Evolutionary conservation across 371 early-diverging fungal species (phyloP).

Genomic region (Cokeromyces recurvatus): DNA sequence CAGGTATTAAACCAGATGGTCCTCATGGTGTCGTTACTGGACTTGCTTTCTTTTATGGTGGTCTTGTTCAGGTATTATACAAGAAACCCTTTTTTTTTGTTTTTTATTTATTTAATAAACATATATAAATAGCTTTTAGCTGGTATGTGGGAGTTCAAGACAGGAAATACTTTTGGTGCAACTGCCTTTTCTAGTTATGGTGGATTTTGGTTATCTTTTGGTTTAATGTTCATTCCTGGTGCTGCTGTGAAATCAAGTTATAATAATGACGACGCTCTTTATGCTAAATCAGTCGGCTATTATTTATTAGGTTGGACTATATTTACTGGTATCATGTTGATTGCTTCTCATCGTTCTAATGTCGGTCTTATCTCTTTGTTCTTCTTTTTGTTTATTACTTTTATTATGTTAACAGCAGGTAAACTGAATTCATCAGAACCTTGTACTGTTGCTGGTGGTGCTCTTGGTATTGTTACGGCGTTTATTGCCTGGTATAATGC

Average conservation of each 20-base stretch:
- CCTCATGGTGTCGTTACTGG: constrained; percentile 59
- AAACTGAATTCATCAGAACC: constrained; percentile 30
- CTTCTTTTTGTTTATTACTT: constrained; percentile 61
- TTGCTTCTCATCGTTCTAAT: constrained; percentile 63
- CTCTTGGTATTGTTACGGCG: constrained; percentile 63
- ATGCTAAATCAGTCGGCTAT: constrained; percentile 62
- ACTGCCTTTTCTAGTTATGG: constrained; percentile 77
- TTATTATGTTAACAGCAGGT: constrained; percentile 57
- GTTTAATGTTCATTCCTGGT: constrained; percentile 52
- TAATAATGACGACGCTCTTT: constrained; percentile 26
- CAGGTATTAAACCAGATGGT: constrained; percentile 51
- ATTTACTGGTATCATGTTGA: constrained; percentile 62
- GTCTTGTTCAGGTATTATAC: constrained; percentile 62
- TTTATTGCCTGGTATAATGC: constrained; percentile 75
- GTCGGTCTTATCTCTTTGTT: constrained; percentile 59
- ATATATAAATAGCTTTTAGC: constrained; percentile 45
- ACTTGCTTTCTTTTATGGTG: constrained; percentile 77
- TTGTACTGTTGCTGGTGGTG: constrained; percentile 55
- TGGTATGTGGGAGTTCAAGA: constrained; percentile 76
- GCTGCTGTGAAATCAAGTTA: constrained; percentile 45
- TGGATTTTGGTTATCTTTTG: constrained; percentile 74
- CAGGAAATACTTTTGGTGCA: constrained; percentile 77
- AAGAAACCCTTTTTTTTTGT: too few species aligned
- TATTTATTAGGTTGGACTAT: constrained; percentile 71
- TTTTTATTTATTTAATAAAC: background rate